phyloP scores from a whole-genome alignment of 2,329 filamentous ascomycete species.

The Penicillium concentricum region DNA sequence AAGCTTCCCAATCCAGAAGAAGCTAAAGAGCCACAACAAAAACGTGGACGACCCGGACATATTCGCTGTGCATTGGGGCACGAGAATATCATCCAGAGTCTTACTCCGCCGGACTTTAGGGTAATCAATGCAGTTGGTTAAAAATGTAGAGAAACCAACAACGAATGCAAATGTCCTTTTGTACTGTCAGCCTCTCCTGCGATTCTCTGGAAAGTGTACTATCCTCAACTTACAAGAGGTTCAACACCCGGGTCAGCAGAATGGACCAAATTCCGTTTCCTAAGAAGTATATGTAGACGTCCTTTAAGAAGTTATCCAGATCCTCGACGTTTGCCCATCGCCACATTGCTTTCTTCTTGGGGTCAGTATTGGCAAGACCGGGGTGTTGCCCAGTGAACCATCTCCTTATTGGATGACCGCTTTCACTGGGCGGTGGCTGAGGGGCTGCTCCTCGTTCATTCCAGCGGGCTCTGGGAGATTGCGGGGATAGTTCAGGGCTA shows the following conservation, averaged over 20 bases:
- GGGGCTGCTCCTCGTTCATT: slow-evolving; percentile 46
- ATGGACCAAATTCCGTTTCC: slow-evolving; percentile 86
- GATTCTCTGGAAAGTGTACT: not conserved
- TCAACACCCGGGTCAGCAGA: slow-evolving; percentile 67
- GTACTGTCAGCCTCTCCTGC: not conserved
- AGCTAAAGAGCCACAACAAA: slow-evolving; percentile 77
- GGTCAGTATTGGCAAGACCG: slow-evolving; percentile 49
- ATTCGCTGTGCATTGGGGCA: slow-evolving; percentile 70
- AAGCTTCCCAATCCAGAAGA: slow-evolving; percentile 80
- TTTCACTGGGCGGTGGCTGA: slow-evolving; percentile 33
- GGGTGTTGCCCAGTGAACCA: slow-evolving; percentile 33
- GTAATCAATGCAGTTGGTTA: slow-evolving; percentile 85
- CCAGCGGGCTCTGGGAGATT: slow-evolving; percentile 51
- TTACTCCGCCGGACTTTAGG: slow-evolving; percentile 66
- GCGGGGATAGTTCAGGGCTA: slow-evolving; percentile 43
- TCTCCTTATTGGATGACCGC: slow-evolving; percentile 21
- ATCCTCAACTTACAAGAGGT: slow-evolving; percentile 63
- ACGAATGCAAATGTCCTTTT: slow-evolving; percentile 77
- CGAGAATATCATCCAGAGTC: slow-evolving; percentile 58
- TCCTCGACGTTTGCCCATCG: slow-evolving; percentile 90
- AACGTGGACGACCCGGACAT: slow-evolving; percentile 78
- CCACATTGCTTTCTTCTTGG: slow-evolving; percentile 81
- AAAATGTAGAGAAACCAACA: slow-evolving; percentile 75
- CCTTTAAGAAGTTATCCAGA: slow-evolving; percentile 80
- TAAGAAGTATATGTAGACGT: slow-evolving; percentile 83